These are phyloP conservation scores for Wickerhamomyces kurtzmanii DNA, from an alignment of 805 yeast genomes.

Conservation along the genomic window DNA sequence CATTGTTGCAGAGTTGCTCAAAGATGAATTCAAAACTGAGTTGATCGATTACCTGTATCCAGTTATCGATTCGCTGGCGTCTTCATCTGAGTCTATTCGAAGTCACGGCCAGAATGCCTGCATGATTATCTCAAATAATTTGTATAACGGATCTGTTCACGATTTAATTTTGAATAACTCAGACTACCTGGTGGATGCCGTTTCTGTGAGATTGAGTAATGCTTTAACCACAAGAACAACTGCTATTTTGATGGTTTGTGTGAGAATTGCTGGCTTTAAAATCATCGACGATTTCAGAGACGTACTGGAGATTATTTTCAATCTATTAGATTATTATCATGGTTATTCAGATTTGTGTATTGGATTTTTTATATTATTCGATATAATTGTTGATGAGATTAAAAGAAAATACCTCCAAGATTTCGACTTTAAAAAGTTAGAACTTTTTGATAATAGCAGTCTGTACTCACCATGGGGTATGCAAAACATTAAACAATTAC, in stretches of 20 bases:
- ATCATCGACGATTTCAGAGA: constrained; percentile 63
- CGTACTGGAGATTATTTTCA: constrained; percentile 63
- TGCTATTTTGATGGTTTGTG: constrained; percentile 57
- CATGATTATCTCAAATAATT: constrained; percentile 34
- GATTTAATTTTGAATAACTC: constrained; percentile 53
- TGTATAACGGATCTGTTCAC: constrained; percentile 48
- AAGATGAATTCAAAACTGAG: constrained; percentile 29
- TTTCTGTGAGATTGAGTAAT: constrained; percentile 61
- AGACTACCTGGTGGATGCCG: constrained; percentile 73
- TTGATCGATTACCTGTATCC: constrained; percentile 67
- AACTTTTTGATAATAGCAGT: constrained; percentile 10
- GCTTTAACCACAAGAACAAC: constrained; percentile 69
- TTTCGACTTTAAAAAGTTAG: constrained; percentile 12
- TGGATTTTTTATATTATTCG: constrained; percentile 66
- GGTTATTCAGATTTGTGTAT: constrained; percentile 67
- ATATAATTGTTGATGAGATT: constrained; percentile 44
- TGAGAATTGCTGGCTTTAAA: constrained; percentile 60
- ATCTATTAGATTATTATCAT: constrained; percentile 74
- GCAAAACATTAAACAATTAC: constrained; percentile 29
- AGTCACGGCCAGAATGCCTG: constrained; percentile 45
- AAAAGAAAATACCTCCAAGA: constrained; percentile 22
- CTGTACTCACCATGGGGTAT: constrained; percentile 54
- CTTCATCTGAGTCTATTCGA: constrained; percentile 32
- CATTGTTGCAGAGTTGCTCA: constrained; percentile 17
- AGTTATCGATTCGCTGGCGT: constrained; percentile 63